A percentile compares a stretch with the other conserved stretches of the same genome.
These are phyloP conservation scores for Ramaria rubella DNA, from an alignment of 768 basidiomycete species.

Conservation along the genomic window DNA sequence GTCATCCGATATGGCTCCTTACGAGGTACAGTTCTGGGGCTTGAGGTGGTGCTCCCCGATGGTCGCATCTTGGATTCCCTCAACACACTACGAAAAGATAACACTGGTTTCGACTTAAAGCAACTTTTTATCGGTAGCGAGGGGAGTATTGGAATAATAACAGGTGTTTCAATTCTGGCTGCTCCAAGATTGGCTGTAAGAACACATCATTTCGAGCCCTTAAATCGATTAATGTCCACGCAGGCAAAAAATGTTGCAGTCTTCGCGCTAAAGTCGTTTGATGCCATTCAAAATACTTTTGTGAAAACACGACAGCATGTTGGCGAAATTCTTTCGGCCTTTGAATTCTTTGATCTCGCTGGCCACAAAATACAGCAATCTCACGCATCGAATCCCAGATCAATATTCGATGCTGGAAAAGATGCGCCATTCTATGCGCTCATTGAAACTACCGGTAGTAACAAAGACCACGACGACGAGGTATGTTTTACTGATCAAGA, in stretches of 20 bases:
- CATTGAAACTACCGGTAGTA: constrained; percentile 7
- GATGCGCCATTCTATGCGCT: constrained; percentile 2
- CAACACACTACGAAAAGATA: constrained; percentile 91
- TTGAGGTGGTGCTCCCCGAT: constrained; percentile 94
- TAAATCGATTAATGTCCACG: not conserved
- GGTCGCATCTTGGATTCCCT: constrained; percentile 87
- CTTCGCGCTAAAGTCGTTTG: constrained; percentile 36
- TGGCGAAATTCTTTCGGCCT: constrained; percentile 11
- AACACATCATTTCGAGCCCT: not conserved
- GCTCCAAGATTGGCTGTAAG: constrained; percentile 52
- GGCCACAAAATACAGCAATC: not conserved
- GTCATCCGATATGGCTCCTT: constrained; percentile 91
- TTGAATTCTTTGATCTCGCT: constrained; percentile 8
- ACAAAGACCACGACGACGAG: constrained; percentile 11
- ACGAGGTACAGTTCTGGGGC: constrained; percentile 89
- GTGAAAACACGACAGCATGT: constrained; percentile 2
- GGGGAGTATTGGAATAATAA: constrained; percentile 93
- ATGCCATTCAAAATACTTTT: constrained; percentile 11
- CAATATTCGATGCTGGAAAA: not conserved
- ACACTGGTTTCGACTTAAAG: constrained; percentile 97
- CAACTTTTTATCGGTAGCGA: constrained; percentile 98
- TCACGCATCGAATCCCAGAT: not conserved
- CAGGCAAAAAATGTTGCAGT: constrained; percentile 40
- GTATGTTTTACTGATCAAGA: not conserved
- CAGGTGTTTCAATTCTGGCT: constrained; percentile 90